Conservation (phyloP, 2,329 filamentous ascomycete genomes). For the Colletotrichum simmondsii region DNA sequence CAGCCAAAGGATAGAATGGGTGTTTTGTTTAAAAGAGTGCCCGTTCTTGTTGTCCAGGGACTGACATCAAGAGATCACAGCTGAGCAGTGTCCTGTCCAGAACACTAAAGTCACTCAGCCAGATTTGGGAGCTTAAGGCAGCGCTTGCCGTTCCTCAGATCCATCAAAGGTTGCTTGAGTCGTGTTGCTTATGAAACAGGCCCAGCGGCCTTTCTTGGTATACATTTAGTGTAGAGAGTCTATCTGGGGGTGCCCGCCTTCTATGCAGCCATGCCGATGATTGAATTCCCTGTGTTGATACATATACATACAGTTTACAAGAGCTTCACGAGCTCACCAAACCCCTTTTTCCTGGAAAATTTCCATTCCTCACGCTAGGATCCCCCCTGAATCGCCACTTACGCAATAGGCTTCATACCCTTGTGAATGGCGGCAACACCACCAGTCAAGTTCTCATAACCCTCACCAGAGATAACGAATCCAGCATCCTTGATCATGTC, state of each 20-base stretch:
- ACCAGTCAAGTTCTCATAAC: conserved; percentile 90
- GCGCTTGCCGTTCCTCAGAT: background rate
- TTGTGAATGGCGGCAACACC: conserved; percentile 97
- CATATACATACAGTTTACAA: conserved; percentile 27
- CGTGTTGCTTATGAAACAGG: background rate
- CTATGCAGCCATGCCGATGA: background rate
- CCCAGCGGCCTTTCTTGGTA: conserved; percentile 15
- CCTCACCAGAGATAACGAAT: conserved; percentile 83
- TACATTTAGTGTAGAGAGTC: conserved; percentile 7
- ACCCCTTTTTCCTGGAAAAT: background rate
- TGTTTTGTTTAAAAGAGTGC: too few relatives aligned
- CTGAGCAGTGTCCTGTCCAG: too few relatives aligned
- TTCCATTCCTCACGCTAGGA: background rate
- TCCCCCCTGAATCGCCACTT: background rate
- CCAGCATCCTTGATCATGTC: conserved; percentile 86
- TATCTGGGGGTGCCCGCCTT: conserved; percentile 2
- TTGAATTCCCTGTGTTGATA: conserved; percentile 8
- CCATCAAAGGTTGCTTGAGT: background rate
- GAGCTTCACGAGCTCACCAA: conserved; percentile 2
- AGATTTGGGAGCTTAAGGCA: background rate
- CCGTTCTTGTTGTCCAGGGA: too few relatives aligned
- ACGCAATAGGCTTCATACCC: conserved; percentile 81
- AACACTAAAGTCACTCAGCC: too few relatives aligned
- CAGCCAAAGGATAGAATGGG: too few relatives aligned
- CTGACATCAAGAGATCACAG: too few relatives aligned